Evolutionary conservation across 2,329 filamentous ascomycete species (phyloP).

Genomic region (Zasmidium angulare): DNA sequence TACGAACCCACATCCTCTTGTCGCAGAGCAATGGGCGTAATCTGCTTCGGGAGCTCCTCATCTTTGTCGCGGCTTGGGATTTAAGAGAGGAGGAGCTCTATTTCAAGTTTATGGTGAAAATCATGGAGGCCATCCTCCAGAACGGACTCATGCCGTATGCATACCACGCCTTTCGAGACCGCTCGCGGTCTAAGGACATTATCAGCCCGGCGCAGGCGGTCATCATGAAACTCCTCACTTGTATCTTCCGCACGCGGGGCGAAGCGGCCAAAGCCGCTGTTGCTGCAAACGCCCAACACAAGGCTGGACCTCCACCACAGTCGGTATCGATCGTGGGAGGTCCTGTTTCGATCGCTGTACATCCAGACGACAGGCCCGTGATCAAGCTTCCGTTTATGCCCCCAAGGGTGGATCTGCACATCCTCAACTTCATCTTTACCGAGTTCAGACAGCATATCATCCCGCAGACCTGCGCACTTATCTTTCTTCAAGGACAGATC

Average conservation of each 20-base stretch:
- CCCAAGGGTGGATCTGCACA: constrained; percentile 58
- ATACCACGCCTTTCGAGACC: constrained; percentile 83
- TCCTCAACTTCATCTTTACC: constrained; percentile 86
- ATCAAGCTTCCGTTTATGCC: constrained; percentile 28
- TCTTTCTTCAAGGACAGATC: constrained; percentile 90
- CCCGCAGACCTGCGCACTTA: constrained; percentile 89
- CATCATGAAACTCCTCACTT: constrained; percentile 83
- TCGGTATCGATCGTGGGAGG: constrained; percentile 1
- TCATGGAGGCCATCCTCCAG: constrained; percentile 87
- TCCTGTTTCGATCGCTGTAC: constrained; percentile 4
- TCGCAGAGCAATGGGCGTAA: constrained; percentile 89
- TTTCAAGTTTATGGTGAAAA: constrained; percentile 94
- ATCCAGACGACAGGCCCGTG: constrained; percentile 3
- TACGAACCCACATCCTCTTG: constrained; percentile 83
- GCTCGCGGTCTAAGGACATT: constrained; percentile 75
- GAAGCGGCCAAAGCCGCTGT: constrained; percentile 36
- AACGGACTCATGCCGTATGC: constrained; percentile 88
- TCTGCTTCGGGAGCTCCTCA: constrained; percentile 82
- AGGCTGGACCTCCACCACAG: constrained; percentile 9
- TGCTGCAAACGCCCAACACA: constrained; percentile 19
- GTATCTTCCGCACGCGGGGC: constrained; percentile 73
- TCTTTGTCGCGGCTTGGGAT: constrained; percentile 97
- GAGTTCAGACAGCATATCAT: constrained; percentile 91
- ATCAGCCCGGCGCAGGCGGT: constrained; percentile 94
- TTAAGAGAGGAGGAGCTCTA: constrained; percentile 90